Base-by-base conservation (phyloP, 345 rosid genomes). In the Gossypium arboreum region DNA sequence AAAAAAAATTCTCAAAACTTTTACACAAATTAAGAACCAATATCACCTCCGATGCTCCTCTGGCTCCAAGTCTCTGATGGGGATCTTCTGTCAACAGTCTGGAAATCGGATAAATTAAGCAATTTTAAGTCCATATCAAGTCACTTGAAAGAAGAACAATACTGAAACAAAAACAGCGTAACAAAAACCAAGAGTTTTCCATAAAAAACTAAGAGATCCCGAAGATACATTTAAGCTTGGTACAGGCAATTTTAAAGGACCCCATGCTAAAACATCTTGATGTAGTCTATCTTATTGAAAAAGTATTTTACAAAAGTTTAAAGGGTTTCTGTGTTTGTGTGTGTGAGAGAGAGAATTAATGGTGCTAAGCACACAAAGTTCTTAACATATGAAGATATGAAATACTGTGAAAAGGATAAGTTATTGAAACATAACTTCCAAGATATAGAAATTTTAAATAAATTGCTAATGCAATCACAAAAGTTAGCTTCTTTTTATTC, bases 11-110 rank as follows among this genome's bases (percentile, higher is more conserved):
- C 3, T 11, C 3, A 63, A 68, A 71, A 71, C 17, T 11, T 61
- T 63, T 70, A 60, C 29, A 17, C 54, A 57, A 69, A 75, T 63
- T 11, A 55, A 75, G 61, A 81, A 45, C 56, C 63, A 44, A 74
- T 17, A 72, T 83, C 78, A 96, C 99, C 99, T 96, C 92, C 61
- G 92, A 80, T 47, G 98, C 98, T 76, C 99, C 99, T 82, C 88
- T 72, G 39, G 97, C 91, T 76, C 99, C 99, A 80, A 96, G 99
- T 86, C 99, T 96, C 85, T 81, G 91, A 82, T 96, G 77, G 73
- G 98, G 98, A 87, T 93, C 99, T 88, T 96, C 99, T 1, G 97
- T 93, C 83, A 96, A 84, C 67, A 96, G 85, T 78, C 99, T 96
- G 88, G 74, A 85, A 73, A 80, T 72, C 22, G 41, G 67, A 68